These are phyloP conservation scores for Crotalaria pallida DNA, from an alignment of 306 rosid species.

Conservation along the genomic window DNA sequence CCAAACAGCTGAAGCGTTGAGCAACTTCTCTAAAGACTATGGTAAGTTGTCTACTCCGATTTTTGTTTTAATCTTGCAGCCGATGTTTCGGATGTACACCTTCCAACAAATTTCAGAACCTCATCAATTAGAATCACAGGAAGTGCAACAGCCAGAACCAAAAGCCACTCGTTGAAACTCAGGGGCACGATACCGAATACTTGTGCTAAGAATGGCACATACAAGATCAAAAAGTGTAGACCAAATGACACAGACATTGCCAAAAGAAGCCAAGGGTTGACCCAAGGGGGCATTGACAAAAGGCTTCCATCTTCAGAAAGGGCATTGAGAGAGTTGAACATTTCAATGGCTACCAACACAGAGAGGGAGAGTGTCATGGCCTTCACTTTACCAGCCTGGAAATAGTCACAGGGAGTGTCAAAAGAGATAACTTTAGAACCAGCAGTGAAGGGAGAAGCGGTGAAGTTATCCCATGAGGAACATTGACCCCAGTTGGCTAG, in stretches of 20 bases:
- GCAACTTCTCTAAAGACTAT: conserved; percentile 22
- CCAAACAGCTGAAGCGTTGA: conserved; percentile 20
- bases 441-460: conserved; percentile 86
- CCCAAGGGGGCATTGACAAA: conserved; percentile 94
- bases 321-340: conserved; percentile 93
- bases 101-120: conserved; percentile 52
- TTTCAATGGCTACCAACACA: conserved; percentile 91
- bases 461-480: conserved; percentile 60
- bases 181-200: conserved; percentile 85
- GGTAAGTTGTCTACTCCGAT: conserved; percentile 43
- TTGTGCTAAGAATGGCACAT: conserved; percentile 82
- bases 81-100: conserved; percentile 26
- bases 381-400: conserved; percentile 71
- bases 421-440: conserved; percentile 52
- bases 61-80: conserved; percentile 46
- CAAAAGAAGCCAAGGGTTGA: conserved; percentile 90
- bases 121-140: conserved; percentile 58
- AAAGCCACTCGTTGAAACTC: conserved; percentile 52
- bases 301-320: conserved; percentile 89
- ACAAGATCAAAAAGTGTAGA: conserved; percentile 78
- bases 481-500: conserved; percentile 91
- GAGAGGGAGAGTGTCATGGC: conserved; percentile 88
- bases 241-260: conserved; percentile 92
- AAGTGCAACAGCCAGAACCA: conserved; percentile 48
- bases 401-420: conserved; percentile 73